phyloP scores from a whole-genome alignment of 306 rosid genomes.

The Pyrus betulifolia region DNA sequence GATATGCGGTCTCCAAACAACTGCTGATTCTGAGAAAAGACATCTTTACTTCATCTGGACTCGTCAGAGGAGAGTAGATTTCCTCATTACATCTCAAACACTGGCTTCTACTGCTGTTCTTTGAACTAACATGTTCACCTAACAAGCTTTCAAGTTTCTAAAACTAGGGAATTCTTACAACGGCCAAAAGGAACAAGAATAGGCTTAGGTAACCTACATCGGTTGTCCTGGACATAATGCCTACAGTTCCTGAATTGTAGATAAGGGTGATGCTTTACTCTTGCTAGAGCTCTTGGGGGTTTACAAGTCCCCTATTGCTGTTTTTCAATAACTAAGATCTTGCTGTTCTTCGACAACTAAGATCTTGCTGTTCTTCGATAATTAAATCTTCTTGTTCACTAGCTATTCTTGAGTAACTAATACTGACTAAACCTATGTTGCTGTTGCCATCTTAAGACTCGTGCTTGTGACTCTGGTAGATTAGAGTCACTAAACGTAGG shows the following conservation, averaged over 20 bases:
- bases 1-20: background rate
- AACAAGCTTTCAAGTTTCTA: background rate
- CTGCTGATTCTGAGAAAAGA: background rate
- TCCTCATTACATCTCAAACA: background rate
- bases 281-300: background rate
- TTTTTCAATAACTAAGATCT: background rate
- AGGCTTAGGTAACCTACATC: background rate
- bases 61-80: background rate
- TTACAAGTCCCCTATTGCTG: background rate
- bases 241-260: background rate
- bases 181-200: background rate
- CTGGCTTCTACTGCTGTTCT: background rate
- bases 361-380: background rate
- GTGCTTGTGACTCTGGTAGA: background rate
- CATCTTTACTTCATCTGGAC: background rate
- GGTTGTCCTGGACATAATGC: background rate
- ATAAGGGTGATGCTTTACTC: background rate
- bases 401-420: background rate
- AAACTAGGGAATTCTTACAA: background rate
- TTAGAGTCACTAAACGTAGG: background rate
- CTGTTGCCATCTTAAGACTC: background rate
- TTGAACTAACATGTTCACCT: background rate
- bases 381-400: background rate
- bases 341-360: background rate
- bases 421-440: background rate